Evolutionary conservation across 164 flowering plant genomes (phyloP).

Genomic region (Aristolochia fimbriata): DNA sequence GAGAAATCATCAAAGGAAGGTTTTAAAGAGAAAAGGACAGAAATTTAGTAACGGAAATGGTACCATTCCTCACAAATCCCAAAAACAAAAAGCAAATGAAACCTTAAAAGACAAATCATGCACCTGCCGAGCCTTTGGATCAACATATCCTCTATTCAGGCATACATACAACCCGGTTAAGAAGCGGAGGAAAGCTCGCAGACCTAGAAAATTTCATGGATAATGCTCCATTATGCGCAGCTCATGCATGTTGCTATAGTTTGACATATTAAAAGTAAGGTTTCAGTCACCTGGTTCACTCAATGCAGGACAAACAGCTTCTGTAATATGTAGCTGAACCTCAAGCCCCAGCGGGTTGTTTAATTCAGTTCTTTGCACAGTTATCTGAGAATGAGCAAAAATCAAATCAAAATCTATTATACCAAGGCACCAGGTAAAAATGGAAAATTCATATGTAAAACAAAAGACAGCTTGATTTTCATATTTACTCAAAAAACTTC

Average conservation of each 20-base stretch:
- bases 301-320: constrained; percentile 89
- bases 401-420: not conserved
- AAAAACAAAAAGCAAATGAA: constrained; percentile 1
- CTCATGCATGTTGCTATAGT: not conserved
- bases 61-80: not conserved
- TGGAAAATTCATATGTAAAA: too few species aligned
- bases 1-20: not conserved
- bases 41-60: not conserved
- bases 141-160: constrained; percentile 86
- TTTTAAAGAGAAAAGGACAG: constrained; percentile 3
- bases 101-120: constrained; percentile 1
- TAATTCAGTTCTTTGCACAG: constrained; percentile 78
- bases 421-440: not conserved
- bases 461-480: not conserved
- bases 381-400: constrained; percentile 48
- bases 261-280: too few species aligned
- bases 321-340: constrained; percentile 83
- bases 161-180: constrained; percentile 91
- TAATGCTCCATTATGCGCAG: not conserved
- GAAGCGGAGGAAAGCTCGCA: constrained; percentile 95
- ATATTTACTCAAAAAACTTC: not conserved
- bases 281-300: constrained; percentile 78
- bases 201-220: constrained; percentile 38
- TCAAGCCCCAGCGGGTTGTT: constrained; percentile 91
- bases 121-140: constrained; percentile 70